Conservation (phyloP, 208 protist species). For the Trypanosomatidae sp. region DNA sequence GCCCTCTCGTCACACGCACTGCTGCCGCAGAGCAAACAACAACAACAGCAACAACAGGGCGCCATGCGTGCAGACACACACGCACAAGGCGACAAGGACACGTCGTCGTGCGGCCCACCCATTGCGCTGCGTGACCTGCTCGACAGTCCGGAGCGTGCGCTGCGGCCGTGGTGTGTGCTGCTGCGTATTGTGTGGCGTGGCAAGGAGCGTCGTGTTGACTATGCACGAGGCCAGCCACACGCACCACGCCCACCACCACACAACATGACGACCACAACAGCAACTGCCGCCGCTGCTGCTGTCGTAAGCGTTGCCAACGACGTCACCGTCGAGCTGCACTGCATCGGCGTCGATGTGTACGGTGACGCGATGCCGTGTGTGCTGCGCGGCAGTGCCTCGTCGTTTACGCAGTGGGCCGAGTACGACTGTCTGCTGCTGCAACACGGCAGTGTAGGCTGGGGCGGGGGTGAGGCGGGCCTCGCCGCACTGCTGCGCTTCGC, state of each 20-base stretch:
- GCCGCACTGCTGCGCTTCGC: slow-evolving; percentile 23
- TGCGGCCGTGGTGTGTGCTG: slow-evolving; percentile 24
- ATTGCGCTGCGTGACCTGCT: slow-evolving; percentile 27
- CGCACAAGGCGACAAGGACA: no score
- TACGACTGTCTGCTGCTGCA: slow-evolving; percentile 15
- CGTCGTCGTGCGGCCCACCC: slow-evolving; percentile 1
- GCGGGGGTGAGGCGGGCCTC: slow-evolving; percentile 9
- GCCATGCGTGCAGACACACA: no score
- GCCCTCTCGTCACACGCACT: slow-evolving; percentile 26
- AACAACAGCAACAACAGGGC: no score
- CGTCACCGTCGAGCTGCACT: slow-evolving; percentile 8
- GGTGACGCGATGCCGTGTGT: slow-evolving; percentile 27
- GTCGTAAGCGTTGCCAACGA: no score
- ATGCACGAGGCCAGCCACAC: no score
- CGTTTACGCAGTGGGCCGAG: no score
- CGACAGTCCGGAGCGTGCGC: slow-evolving; percentile 10
- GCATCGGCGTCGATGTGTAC: slow-evolving; percentile 29
- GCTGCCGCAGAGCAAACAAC: no score
- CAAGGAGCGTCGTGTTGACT: slow-evolving; percentile 4
- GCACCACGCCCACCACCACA: no score
- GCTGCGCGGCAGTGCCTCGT: no score
- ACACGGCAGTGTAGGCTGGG: slow-evolving; percentile 15
- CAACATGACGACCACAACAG: background rate
- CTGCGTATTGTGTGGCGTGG: slow-evolving; percentile 51
- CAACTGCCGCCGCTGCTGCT: background rate